phyloP scores from a whole-genome alignment of 768 basidiomycete genomes.

The Pleurotus pulmonarius region DNA sequence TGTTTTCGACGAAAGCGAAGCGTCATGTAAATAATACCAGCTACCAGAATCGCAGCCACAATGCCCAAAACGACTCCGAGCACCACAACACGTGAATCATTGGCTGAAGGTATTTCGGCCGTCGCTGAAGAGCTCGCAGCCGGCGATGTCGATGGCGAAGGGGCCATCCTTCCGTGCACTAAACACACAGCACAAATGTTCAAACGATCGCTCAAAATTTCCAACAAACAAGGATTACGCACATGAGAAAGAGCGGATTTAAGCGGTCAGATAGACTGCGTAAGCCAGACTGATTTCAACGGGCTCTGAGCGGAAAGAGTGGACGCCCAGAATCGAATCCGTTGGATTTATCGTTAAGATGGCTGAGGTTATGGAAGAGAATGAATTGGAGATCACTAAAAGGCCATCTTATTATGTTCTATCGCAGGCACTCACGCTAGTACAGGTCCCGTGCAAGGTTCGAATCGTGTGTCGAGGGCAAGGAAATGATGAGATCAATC shows the following conservation, averaged over 20 bases:
- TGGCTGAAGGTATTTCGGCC: slow-evolving; percentile 1
- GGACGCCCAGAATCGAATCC: slow-evolving; percentile 1
- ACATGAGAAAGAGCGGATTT: slow-evolving; percentile 5
- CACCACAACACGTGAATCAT: slow-evolving; percentile 24
- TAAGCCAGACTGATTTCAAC: neutral
- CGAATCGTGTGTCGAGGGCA: neutral
- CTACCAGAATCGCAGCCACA: slow-evolving; percentile 25
- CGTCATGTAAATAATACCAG: slow-evolving; percentile 26
- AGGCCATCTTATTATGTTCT: neutral
- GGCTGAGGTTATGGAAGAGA: neutral
- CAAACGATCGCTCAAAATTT: neutral
- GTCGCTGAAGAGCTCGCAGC: neutral
- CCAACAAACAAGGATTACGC: neutral
- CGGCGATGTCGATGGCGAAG: neutral
- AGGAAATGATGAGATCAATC: slow-evolving; percentile 7
- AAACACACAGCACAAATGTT: neutral
- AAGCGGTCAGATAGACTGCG: neutral
- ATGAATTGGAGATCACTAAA: neutral
- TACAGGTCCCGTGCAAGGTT: neutral
- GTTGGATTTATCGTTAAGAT: neutral
- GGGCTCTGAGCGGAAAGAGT: slow-evolving; percentile 4
- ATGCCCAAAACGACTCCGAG: slow-evolving; percentile 28
- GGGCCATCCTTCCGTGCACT: slow-evolving; percentile 5
- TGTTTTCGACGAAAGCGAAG: slow-evolving; percentile 26
- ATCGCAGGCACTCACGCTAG: slow-evolving; percentile 3